These are phyloP conservation scores for Stagonosporopsis rhizophila DNA, from an alignment of 2,329 filamentous ascomycete genomes.

Conservation along the genomic window DNA sequence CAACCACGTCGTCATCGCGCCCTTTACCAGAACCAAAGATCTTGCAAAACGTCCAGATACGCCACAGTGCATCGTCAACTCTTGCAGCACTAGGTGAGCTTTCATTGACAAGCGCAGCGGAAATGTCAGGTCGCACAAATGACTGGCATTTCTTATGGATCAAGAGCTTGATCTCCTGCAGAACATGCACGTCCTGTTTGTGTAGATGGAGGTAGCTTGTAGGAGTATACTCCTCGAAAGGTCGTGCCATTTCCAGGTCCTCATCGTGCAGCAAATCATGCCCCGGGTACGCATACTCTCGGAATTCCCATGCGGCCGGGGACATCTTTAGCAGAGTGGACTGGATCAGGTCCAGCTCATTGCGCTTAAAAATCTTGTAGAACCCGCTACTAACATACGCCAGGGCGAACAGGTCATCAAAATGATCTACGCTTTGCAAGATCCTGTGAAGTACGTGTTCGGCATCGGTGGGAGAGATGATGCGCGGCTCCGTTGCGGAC, in stretches of 20 bases:
- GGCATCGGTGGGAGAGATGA: constrained; percentile 54
- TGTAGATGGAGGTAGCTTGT: constrained; percentile 60
- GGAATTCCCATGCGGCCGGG: constrained; percentile 66
- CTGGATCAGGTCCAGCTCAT: constrained; percentile 63
- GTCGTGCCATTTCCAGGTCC: constrained; percentile 53
- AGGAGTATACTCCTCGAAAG: constrained; percentile 62
- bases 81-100: constrained; percentile 56
- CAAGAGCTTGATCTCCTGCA: constrained; percentile 62
- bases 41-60: constrained; percentile 70
- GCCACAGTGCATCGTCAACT: constrained; percentile 69
- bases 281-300: constrained; percentile 64
- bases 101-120: constrained; percentile 59
- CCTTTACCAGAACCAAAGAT: constrained; percentile 67
- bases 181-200: constrained; percentile 60
- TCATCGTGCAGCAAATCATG: constrained; percentile 52
- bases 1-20: constrained; percentile 65
- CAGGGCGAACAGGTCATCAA: constrained; percentile 63
- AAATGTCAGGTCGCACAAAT: constrained; percentile 64
- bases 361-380: constrained; percentile 63
- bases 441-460: constrained; percentile 62
- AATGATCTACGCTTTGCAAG: constrained; percentile 55
- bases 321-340: constrained; percentile 61
- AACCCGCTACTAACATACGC: constrained; percentile 64
- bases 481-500: constrained; percentile 28
- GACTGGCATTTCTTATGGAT: constrained; percentile 63